Percentiles rank a stretch among this genome's conserved stretches.
These are phyloP conservation scores for Coemansia sp. DNA, from an alignment of 371 early-diverging fungal genomes.

Conservation along the genomic window DNA sequence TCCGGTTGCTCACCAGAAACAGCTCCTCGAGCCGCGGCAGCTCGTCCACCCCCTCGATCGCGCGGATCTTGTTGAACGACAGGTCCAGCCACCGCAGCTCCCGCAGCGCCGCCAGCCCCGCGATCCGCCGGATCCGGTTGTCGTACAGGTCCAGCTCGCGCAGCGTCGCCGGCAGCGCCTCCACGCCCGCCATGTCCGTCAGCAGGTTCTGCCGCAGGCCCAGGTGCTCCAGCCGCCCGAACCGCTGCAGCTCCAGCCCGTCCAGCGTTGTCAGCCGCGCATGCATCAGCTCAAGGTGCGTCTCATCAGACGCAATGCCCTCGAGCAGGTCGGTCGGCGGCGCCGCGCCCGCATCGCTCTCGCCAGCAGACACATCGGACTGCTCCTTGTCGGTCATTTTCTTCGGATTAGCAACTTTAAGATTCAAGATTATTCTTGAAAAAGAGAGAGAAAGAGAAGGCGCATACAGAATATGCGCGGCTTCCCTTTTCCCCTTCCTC, in stretches of 20 bases:
- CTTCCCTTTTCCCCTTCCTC: no score
- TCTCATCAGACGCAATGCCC: slow-evolving; percentile 36
- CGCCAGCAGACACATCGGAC: neutral
- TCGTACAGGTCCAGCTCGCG: slow-evolving; percentile 92
- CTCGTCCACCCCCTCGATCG: slow-evolving; percentile 63
- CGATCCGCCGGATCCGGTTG: slow-evolving; percentile 81
- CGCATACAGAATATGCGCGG: no score
- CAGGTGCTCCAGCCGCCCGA: slow-evolving; percentile 57
- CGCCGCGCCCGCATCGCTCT: neutral
- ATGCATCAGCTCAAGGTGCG: slow-evolving; percentile 74
- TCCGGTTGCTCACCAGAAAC: slow-evolving; percentile 85
- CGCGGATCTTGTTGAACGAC: slow-evolving; percentile 88
- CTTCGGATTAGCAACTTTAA: no score
- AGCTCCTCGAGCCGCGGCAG: slow-evolving; percentile 64
- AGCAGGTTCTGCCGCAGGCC: slow-evolving; percentile 92
- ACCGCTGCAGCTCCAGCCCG: slow-evolving; percentile 65
- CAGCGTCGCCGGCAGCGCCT: slow-evolving; percentile 52
- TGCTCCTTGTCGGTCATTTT: no score
- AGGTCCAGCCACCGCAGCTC: slow-evolving; percentile 81
- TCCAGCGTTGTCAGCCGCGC: slow-evolving; percentile 65
- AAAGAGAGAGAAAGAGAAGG: no score
- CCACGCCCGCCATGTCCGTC: slow-evolving; percentile 64
- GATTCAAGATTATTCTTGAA: no score
- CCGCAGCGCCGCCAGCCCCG: slow-evolving; percentile 61
- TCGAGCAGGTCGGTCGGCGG: slow-evolving; percentile 21